These are phyloP conservation scores for Capronia coronata DNA, from an alignment of 2,329 filamentous ascomycete genomes.

Conservation along the genomic window DNA sequence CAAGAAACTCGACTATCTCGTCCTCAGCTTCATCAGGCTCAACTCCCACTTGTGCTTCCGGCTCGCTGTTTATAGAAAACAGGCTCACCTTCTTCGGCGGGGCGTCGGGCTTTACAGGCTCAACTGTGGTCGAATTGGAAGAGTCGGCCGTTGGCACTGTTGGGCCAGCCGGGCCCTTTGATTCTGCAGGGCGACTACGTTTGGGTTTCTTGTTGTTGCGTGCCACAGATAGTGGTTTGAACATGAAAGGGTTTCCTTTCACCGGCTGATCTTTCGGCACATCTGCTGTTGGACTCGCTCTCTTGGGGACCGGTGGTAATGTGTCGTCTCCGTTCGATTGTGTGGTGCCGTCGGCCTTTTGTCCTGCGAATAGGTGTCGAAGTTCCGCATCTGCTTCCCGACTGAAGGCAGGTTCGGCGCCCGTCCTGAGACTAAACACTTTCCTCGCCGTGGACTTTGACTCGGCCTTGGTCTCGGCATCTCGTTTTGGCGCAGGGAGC, in stretches of 20 bases:
- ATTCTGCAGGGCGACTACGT: conserved; percentile 30
- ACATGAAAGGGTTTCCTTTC: conserved; percentile 75
- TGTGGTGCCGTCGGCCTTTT: conserved; percentile 30
- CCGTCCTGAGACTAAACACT: conserved; percentile 72
- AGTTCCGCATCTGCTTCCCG: conserved; percentile 48
- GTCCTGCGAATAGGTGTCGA: conserved; percentile 33
- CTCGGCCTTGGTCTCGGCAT: conserved; percentile 20
- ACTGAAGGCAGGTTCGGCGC: conserved; percentile 73
- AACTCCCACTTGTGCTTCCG: conserved; percentile 6
- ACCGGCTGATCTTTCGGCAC: conserved; percentile 47
- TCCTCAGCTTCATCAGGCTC: conserved; percentile 1
- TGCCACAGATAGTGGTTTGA: conserved; percentile 79
- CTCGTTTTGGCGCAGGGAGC: conserved; percentile 72
- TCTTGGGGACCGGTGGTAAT: conserved; percentile 17
- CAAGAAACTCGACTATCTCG: conserved; percentile 36
- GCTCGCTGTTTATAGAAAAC: conserved; percentile 32
- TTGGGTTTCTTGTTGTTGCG: conserved; percentile 67
- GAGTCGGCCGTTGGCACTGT: background rate
- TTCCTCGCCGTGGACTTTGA: conserved; percentile 43
- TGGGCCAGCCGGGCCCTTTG: background rate
- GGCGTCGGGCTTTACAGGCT: conserved; percentile 19
- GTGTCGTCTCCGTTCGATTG: conserved; percentile 15
- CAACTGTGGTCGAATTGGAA: background rate
- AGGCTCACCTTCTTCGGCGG: conserved; percentile 42
- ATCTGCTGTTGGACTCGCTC: conserved; percentile 45